Evolutionary conservation across 495 filamentous ascomycete genomes (phyloP), one percentile per base, ranked within the genome.

Genomic region (Pyronema omphalodes): DNA sequence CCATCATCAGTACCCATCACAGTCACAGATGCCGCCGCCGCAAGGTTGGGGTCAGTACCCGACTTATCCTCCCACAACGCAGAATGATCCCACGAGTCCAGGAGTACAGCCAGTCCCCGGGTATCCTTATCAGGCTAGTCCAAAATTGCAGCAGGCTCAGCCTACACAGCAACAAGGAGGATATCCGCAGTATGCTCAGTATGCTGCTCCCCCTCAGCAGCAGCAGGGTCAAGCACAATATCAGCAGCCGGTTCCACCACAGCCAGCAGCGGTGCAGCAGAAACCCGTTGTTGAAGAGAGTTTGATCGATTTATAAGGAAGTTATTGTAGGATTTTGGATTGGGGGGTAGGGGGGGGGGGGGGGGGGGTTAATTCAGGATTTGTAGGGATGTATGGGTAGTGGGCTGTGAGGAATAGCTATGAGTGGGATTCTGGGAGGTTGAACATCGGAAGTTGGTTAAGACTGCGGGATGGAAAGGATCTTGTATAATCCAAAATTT

Each of bases 251-350:
- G 36, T 14, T 3, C 8, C 48, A 14, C 29, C 48, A 2, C 37
- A 35, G n/a, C 37, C 40, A 7, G 50, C 11, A 40, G 19, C 11
- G 39, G 35, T 17, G n/a, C 35, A 11, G 7, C 36, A 52, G 34
- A 51, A 51, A 12, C 33, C 48, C 11, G 68, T 55, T 33, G 73
- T 86, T 54, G 89, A 96, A 68, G 89, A 96, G 68, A 88, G 83
- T 61, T 70, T 96, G 67, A 96, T 96, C 69, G 89, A 96, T 64
- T 70, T 86, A 53, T 86, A 69, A 49, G 51, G 11, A 41, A 12
- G 15, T 41, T 41, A 3, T 41, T 12, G 39, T 41, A 41, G 23
- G 1, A 41, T 41, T 41, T 41, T 41, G 11, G 39, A 41, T 41
- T 1, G 39, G 39, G 23, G n/a, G n/a, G n/a, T n/a, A n/a, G n/a